Base-by-base conservation (phyloP, 306 rosid species). In the Rosa persica region DNA sequence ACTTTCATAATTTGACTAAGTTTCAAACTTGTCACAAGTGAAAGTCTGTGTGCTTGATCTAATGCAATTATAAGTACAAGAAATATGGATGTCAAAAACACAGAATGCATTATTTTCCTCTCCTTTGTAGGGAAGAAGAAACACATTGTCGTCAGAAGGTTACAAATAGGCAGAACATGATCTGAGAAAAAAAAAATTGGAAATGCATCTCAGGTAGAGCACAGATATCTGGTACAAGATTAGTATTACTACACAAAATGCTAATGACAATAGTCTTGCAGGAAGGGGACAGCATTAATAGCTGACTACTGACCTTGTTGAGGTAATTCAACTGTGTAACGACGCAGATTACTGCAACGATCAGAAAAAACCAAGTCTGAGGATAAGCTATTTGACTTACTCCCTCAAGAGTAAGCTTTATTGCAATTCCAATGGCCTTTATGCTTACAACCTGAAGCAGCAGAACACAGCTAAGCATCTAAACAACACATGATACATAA, bases 351-450 rank as follows among this genome's bases (percentile, higher is more conserved):
- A 80, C 78, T 8, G 98, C 93, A 60, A 93, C 96, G 17, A 93
- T 79, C 71, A 93, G 38, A 60, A 95, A 95, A 81, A 95, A 89
- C 98, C 98, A 95, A 72, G 97, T 91, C 85, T 95, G 98, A 27
- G 98, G 98, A 80, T 92, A 92, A 42, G 92, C 93, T 73, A 88
- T 60, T 77, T 95, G 98, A 83, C 88, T 92, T 52, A 86, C 84
- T 47, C 98, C 98, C 76, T 92, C 97, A 60, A 94, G 77, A 23
- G 98, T 90, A 61, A 95, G 93, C 92, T 90, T 93, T 73, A 94
- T 85, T 36, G 97, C 97, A 82, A 94, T 94, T 81, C 98, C 97
- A 85, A 94, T 87, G 78, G 98, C 98, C 80, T 92, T 94, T 79
- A 92, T 87, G 91, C 98, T 94, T 75, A 94, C 87, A 79, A 94